phyloP scores from a whole-genome alignment of 129 eudicot genomes.

The Artemisia tridentata region DNA sequence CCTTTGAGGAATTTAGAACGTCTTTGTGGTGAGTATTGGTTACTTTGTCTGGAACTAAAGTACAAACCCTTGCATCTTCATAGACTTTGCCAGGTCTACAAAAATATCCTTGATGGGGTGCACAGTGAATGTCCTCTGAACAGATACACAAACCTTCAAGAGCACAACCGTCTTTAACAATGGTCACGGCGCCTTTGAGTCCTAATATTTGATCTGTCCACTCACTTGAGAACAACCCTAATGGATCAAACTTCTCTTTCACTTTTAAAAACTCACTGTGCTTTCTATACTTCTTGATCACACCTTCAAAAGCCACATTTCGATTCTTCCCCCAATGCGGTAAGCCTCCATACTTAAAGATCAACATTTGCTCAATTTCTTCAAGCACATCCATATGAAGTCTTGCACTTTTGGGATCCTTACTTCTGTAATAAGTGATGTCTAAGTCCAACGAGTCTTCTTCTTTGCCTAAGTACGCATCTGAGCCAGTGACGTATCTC shows the following conservation, averaged over 20 bases:
- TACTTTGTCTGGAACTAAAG: slow-evolving; percentile 21
- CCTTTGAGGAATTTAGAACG: too few relatives aligned
- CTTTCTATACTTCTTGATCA: slow-evolving; percentile 46
- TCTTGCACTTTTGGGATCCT: slow-evolving; percentile 59
- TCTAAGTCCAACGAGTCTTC: slow-evolving; percentile 74
- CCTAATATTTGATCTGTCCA: slow-evolving; percentile 90
- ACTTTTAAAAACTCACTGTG: slow-evolving; percentile 47
- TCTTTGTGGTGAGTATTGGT: too few relatives aligned
- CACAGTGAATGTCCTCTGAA: too few relatives aligned
- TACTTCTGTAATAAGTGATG: slow-evolving; percentile 76
- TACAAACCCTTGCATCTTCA: slow-evolving; percentile 47
- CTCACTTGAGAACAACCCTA: slow-evolving; percentile 67
- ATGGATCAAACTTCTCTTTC: slow-evolving; percentile 60
- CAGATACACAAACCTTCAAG: slow-evolving; percentile 37
- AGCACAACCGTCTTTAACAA: slow-evolving; percentile 68
- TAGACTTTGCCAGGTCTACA: too few relatives aligned
- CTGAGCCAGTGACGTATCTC: slow-evolving; percentile 59
- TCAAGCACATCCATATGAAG: slow-evolving; percentile 64
- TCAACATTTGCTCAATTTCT: slow-evolving; percentile 73
- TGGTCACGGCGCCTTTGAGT: slow-evolving; percentile 41
- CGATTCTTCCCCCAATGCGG: slow-evolving; percentile 96
- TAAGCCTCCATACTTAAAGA: slow-evolving; percentile 67
- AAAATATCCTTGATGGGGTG: too few relatives aligned
- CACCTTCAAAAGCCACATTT: slow-evolving; percentile 65
- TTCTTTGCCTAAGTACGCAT: slow-evolving; percentile 71